Evolutionary conservation across 2,329 filamentous ascomycete genomes (phyloP).

Genomic region (Dactylellina leptospora): DNA sequence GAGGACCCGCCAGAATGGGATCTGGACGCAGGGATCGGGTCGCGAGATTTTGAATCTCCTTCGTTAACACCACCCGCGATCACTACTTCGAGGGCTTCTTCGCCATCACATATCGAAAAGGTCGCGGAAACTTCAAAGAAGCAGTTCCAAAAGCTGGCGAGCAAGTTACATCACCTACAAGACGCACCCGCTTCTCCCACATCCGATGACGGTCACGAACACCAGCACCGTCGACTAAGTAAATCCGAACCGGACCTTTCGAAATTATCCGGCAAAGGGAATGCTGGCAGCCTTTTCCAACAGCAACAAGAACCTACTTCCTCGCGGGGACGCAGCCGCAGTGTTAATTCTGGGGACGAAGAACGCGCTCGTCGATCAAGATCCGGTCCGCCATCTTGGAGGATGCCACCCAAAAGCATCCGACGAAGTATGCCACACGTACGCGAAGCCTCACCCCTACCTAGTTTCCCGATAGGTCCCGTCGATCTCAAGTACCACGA

Average conservation of each 20-base stretch:
- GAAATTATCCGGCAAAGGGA: conserved; percentile 27
- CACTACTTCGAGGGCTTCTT: conserved; percentile 39
- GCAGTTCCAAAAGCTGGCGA: conserved; percentile 39
- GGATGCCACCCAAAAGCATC: conserved; percentile 38
- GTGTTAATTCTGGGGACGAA: conserved; percentile 12
- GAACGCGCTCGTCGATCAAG: conserved; percentile 33
- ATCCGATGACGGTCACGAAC: conserved; percentile 9
- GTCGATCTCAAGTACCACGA: conserved; percentile 52
- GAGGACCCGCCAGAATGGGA: conserved; percentile 52
- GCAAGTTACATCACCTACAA: conserved; percentile 42
- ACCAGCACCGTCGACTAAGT: conserved; percentile 20
- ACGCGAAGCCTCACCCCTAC: conserved; percentile 38
- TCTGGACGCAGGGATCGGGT: conserved; percentile 50
- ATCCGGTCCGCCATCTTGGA: conserved; percentile 48
- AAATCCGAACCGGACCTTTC: conserved; percentile 47
- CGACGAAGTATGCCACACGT: conserved; percentile 46
- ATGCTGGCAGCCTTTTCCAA: conserved; percentile 38
- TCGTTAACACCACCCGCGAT: conserved; percentile 44
- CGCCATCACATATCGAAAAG: conserved; percentile 47
- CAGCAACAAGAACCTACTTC: conserved; percentile 13
- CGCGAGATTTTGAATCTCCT: conserved; percentile 45
- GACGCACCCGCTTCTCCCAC: conserved; percentile 14
- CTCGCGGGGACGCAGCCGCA: conserved; percentile 33
- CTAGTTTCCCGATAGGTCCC: conserved; percentile 44
- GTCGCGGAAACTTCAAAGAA: conserved; percentile 49